Conservation (phyloP, 305 asterid genomes). For the Ilex paraguariensis region DNA sequence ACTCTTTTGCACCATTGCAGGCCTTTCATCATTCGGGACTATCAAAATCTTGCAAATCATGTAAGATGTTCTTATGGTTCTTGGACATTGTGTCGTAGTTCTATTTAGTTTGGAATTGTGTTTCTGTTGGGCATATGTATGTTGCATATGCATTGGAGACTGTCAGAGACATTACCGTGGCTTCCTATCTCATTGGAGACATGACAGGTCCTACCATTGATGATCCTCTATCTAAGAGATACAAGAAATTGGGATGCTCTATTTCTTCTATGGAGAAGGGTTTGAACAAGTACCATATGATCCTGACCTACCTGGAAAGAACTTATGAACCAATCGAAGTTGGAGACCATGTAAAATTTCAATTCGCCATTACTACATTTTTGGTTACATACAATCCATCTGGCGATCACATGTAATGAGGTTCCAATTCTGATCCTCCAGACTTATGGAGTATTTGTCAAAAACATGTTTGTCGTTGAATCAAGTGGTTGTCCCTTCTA, state of each 20-base stretch:
- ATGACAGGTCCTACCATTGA: slow-evolving; percentile 60
- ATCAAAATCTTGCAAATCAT: slow-evolving; percentile 61
- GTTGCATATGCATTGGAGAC: slow-evolving; percentile 69
- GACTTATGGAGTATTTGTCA: slow-evolving; percentile 67
- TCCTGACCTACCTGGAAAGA: slow-evolving; percentile 58
- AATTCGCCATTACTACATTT: too few species aligned
- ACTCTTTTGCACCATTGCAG: slow-evolving; percentile 72
- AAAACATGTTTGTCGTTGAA: slow-evolving; percentile 62
- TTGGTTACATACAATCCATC: too few species aligned
- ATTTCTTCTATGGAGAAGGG: slow-evolving; percentile 47
- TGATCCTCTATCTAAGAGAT: slow-evolving; percentile 27
- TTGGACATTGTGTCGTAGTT: neutral
- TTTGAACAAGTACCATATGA: slow-evolving; percentile 68
- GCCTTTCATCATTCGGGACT: slow-evolving; percentile 50
- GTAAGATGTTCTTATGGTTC: slow-evolving; percentile 27
- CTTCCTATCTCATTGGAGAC: slow-evolving; percentile 76
- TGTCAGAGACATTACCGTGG: slow-evolving; percentile 61
- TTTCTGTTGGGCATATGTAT: slow-evolving; percentile 27
- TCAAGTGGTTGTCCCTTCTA: slow-evolving; percentile 65
- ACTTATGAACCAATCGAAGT: slow-evolving; percentile 76
- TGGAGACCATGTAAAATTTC: slow-evolving; percentile 54
- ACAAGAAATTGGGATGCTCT: slow-evolving; percentile 65
- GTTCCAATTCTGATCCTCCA: slow-evolving; percentile 14
- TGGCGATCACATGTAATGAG: too few species aligned
- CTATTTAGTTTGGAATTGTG: neutral